These are phyloP conservation scores for Acanthamoeba healyi DNA, from an alignment of 208 protist genomes.

Conservation along the genomic window DNA sequence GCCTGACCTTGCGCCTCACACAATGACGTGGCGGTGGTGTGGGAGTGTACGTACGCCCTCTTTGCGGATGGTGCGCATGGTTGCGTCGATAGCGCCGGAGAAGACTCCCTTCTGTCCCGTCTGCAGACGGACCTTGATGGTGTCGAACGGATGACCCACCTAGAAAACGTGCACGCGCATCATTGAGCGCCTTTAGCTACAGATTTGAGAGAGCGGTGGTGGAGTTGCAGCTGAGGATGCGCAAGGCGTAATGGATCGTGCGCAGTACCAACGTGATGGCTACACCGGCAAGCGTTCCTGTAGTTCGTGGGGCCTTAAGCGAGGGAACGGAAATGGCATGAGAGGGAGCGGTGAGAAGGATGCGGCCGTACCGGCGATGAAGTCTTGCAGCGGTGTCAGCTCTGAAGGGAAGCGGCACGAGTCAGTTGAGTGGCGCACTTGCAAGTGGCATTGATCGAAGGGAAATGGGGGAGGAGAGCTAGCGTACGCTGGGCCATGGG, in stretches of 20 bases:
- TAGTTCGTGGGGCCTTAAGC: background rate
- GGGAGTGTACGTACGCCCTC: constrained; percentile 24
- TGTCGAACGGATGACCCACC: constrained; percentile 75
- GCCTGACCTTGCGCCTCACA: background rate
- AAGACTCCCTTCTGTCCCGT: constrained; percentile 28
- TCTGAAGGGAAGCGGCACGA: background rate
- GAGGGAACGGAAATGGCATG: background rate
- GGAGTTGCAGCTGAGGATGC: too few species aligned
- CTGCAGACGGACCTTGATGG: constrained; percentile 70
- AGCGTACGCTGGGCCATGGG: constrained; percentile 15
- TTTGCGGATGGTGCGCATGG: constrained; percentile 36
- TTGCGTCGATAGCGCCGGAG: constrained; percentile 43
- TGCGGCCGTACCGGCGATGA: constrained; percentile 26
- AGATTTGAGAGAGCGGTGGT: too few species aligned
- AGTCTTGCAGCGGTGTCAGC: constrained; percentile 63
- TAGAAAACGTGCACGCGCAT: background rate
- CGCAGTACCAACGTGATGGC: constrained; percentile 68
- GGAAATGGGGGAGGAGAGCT: background rate
- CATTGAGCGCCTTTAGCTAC: too few species aligned
- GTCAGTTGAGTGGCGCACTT: background rate
- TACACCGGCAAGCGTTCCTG: constrained; percentile 14
- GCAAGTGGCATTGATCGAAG: background rate
- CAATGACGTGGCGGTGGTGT: background rate
- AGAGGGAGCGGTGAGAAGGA: background rate
- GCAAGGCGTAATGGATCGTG: background rate